A percentile compares a stretch with the other conserved stretches of the same genome.
These are phyloP conservation scores for Capsella rubella DNA, from an alignment of 441 rosid species.

Conservation along the genomic window DNA sequence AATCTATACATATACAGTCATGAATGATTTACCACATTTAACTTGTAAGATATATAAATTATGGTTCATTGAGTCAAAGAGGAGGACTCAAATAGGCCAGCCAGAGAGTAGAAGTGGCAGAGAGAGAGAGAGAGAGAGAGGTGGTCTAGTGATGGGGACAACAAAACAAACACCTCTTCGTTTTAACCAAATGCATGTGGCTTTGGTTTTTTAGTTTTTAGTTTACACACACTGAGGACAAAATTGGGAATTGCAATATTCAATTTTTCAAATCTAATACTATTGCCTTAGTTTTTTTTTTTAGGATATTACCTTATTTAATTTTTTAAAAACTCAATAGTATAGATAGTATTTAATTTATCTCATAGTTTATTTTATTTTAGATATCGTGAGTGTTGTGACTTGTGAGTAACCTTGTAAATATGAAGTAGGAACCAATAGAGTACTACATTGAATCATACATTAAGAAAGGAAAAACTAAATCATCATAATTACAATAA, in stretches of 20 bases:
- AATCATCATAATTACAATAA: conserved; percentile 3
- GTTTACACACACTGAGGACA: too few relatives aligned
- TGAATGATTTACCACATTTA: conserved; percentile 29
- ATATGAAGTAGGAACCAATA: neutral
- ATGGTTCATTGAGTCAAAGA: conserved; percentile 28
- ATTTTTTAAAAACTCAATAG: too few relatives aligned
- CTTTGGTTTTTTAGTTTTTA: conserved; percentile 18
- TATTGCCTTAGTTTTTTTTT: too few relatives aligned
- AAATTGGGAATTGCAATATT: too few relatives aligned
- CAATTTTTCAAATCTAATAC: too few relatives aligned
- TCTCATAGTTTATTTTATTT: too few relatives aligned
- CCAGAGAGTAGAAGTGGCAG: conserved; percentile 36
- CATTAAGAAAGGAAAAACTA: neutral
- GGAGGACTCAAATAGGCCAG: neutral
- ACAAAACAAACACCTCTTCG: conserved; percentile 43
- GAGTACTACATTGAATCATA: conserved; percentile 1
- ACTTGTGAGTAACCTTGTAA: too few relatives aligned
- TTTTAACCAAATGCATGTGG: conserved; percentile 47
- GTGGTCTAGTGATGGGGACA: conserved; percentile 38
- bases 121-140: conserved; percentile 34
- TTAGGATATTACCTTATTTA: too few relatives aligned
- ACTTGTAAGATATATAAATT: conserved; percentile 1
- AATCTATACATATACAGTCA: neutral
- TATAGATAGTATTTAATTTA: too few relatives aligned
- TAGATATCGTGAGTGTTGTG: too few relatives aligned